Evolutionary conservation across 2,329 filamentous ascomycete genomes (phyloP), one percentile per base, ranked within the genome.

Genomic region (Colletotrichum kahawae): DNA sequence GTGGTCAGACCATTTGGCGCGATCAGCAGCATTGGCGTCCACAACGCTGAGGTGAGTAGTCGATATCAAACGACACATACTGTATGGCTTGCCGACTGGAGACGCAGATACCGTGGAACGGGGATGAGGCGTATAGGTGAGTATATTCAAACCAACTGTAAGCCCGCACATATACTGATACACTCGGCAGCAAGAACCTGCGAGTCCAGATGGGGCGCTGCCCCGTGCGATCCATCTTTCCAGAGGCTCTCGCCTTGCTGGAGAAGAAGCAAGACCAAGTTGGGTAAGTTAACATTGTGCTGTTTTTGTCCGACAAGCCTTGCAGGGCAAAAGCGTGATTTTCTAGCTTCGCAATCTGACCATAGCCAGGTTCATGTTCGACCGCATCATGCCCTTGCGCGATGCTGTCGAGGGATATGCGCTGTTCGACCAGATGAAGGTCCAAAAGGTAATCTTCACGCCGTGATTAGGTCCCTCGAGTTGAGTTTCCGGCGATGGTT

Each of bases 141-240:
- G 85, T 65, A 51, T 59, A 36, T 9, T 21, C 7, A 59, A 29
- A 24, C 14, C 36, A n/a, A 31, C 54, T 31, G 54, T 57, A 14
- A 21, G 29, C 21, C 21, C 16, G 54, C 16, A n/a, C 16, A 16
- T 57, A 7, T 14, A 57, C 72, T 75, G 63, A 75, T 27, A 16
- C 9, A 7, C 29, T 36, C 24, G 68, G 79, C 90, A 90, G 90
- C 64, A 95, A 95, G 83, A 95, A 95, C 77, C 78, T 95, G 75
- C 91, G 89, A 59, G 79, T 95, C 36, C 93, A 94, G 82, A 95
- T 95, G 92, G 94, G 94, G 7, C 88, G 94, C 70, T 95, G 93
- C 80, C 94, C 94, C 4, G 94, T 95, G 16, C 88, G 93, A 70
- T 93, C 91, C 43, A 90, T 95, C 72, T 94, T 95, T 78, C 85